Evolutionary conservation across 169 alveolate species (phyloP), one percentile per base, ranked within the genome.

Genomic region (Cryptosporidium sp.): DNA sequence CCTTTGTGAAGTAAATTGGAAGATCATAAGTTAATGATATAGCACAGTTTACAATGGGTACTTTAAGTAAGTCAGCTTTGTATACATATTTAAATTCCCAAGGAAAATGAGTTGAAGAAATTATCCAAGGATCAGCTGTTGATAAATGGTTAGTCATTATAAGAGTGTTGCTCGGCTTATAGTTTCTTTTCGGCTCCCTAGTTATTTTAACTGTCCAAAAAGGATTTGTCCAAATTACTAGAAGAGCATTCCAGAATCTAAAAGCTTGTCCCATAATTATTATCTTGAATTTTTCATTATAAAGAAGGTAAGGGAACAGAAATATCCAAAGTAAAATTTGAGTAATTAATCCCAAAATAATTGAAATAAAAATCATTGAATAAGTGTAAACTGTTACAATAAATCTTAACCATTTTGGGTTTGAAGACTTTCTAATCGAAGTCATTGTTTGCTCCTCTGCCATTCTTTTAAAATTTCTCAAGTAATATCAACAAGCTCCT

Each of bases 51-150:
- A 91, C 94, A 69, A 94, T 70, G 14, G 96, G 96, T 14, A 93
- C 72, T 56, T 75, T 75, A 18, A 69, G 75, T 35, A 94, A 89
- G 16, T 93, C 85, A 52, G 92, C 52, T 69, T 94, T 94, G 86
- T 84, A 91, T 65, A 92, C 94, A 71, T 85, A 94, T 72, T 92
- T 87, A 3, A 92, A 26, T 26, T 84, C 85, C 94, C 93, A 91
- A 8, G 91, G 93, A 14, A 89, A 35, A 31, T 84, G 73, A 53
- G 62, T 33, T 12, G 93, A 75, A 56, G 91, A 75, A 39, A 93
- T 35, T 37, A 92, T 60, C 96, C 96, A 94, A 16, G 96, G 95
- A 62, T 94, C 96, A 26, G 89, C 91, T 18, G 94, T 58, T 21
- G 93, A 85, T 9, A 85, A 70, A 53, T 91, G 95, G 69, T 93